Evolutionary conservation across 768 basidiomycete genomes (phyloP), one percentile per base, ranked within the genome.

Genomic region (Hygrocybe punicea): DNA sequence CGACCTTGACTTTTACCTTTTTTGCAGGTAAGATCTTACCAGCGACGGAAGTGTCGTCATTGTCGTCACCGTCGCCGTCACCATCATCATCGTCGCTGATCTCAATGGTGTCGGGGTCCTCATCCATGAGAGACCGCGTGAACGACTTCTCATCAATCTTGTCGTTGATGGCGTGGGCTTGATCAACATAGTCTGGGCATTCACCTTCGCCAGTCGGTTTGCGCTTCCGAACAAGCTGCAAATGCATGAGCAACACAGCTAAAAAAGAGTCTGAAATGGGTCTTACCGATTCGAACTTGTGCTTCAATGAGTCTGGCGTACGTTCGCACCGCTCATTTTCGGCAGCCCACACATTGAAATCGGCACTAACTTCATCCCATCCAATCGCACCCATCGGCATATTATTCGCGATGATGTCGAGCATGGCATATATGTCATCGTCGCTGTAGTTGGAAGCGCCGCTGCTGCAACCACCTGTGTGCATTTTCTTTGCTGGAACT

Each of bases 181-280:
- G 58, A 16, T 60, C 58, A 14, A 68, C 13, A 6, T 42, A 14
- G 6, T 36, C 42, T 9, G 67, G 64, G 21, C 66, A 66, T 0
- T 60, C 39, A 2, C 62, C 66, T 57, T 59, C 60, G 13, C 71
- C 69, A 7, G 66, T 73, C 14, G 70, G 69, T 59, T 71, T 68
- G 13, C 11, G 8, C 23, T 59, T 62, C 29, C 61, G 66, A 14
- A 66, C 29, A 10, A 68, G 44, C 48, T 62, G 59, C 24, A n/a
- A n/a, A n/a, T n/a, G n/a, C n/a, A n/a, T n/a, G n/a, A n/a, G n/a
- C n/a, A n/a, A n/a, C n/a, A n/a, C n/a, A n/a, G n/a, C n/a, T n/a
- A n/a, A n/a, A n/a, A n/a, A n/a, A n/a, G n/a, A n/a, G n/a, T n/a
- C n/a, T n/a, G n/a, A n/a, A n/a, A n/a, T n/a, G n/a, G n/a, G n/a